These are phyloP conservation scores for Berkeleyomyces basicola DNA, from an alignment of 2,329 filamentous ascomycete species.

Conservation along the genomic window DNA sequence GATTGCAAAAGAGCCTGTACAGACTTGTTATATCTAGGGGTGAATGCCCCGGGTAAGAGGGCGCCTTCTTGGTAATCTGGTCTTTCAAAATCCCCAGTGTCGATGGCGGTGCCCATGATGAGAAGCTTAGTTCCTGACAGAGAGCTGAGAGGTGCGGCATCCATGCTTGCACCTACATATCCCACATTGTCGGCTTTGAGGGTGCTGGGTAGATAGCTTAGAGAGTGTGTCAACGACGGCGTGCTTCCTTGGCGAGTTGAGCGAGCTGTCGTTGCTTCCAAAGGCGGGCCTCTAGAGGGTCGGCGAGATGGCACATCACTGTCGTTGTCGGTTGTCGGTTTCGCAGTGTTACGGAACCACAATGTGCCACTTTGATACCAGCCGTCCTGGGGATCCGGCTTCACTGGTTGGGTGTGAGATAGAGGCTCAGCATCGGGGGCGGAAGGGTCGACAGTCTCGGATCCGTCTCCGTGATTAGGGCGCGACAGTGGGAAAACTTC, in stretches of 20 bases:
- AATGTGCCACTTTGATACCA: neutral
- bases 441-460: neutral
- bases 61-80: slow-evolving; percentile 43
- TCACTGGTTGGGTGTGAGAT: neutral
- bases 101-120: slow-evolving; percentile 63
- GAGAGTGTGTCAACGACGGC: slow-evolving; percentile 17
- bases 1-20: slow-evolving; percentile 54
- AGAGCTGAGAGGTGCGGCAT: slow-evolving; percentile 50
- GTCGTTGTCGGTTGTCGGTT: neutral
- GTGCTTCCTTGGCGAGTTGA: slow-evolving; percentile 14
- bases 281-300: slow-evolving; percentile 17
- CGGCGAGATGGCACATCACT: neutral
- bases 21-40: slow-evolving; percentile 50
- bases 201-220: slow-evolving; percentile 25
- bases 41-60: slow-evolving; percentile 14
- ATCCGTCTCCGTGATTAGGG: neutral
- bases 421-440: neutral
- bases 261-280: slow-evolving; percentile 13
- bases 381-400: neutral
- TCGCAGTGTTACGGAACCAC: slow-evolving; percentile 2
- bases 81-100: slow-evolving; percentile 55
- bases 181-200: slow-evolving; percentile 50
- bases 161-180: slow-evolving; percentile 31
- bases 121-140: slow-evolving; percentile 63
- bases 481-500: slow-evolving; percentile 28